Evolutionary conservation across 495 filamentous ascomycete genomes (phyloP), one percentile per base, ranked within the genome.

Genomic region (Bathelium albidoporum): DNA sequence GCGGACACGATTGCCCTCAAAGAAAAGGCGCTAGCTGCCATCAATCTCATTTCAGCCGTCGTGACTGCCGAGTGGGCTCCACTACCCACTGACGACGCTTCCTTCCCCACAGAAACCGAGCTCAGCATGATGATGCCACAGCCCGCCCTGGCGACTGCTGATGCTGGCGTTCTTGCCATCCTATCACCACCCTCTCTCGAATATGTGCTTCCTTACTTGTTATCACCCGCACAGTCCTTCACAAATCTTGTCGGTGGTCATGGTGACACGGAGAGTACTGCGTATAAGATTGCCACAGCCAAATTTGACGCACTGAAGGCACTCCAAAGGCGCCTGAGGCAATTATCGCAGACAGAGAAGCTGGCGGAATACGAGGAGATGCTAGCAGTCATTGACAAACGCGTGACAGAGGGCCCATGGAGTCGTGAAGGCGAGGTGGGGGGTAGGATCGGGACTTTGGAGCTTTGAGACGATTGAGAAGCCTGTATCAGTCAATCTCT

Each of bases 1-100:
- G 82, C 84, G 12, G 83, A 85, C 34, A 78, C 81, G 26, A 65
- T 87, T 9, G 84, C 80, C 1, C 78, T 87, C 73, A 80, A 79
- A 64, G 84, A 87, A 29, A 71, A 76, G 14, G 84, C 84, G 0
- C 66, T 86, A 14, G 75, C 84, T 31, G 81, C 85, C 0, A 75
- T 85, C 20, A 72, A 72, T 2, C 74, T 85, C 31, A 80, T 87
- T 62, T 68, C 72, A 22, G 74, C 79, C 20, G 73, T 87, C 59
- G 75, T 84, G 49, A 81, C 76, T 4, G 81, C 84, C 2, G 78
- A 81, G 45, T 88, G 85, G 85, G 16, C 72, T 68, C 70, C 69
- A 32, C 72, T 81, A 7, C 77, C 78, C 1, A 78, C 77, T 0
- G 80, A 82, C 64, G 65, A 73, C 24, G 64, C 68, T 2, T 83